A percentile compares a stretch with the other conserved stretches of the same genome.
phyloP scores from a whole-genome alignment of 352 stramenopile species.

The Phytophthora cactorum region DNA sequence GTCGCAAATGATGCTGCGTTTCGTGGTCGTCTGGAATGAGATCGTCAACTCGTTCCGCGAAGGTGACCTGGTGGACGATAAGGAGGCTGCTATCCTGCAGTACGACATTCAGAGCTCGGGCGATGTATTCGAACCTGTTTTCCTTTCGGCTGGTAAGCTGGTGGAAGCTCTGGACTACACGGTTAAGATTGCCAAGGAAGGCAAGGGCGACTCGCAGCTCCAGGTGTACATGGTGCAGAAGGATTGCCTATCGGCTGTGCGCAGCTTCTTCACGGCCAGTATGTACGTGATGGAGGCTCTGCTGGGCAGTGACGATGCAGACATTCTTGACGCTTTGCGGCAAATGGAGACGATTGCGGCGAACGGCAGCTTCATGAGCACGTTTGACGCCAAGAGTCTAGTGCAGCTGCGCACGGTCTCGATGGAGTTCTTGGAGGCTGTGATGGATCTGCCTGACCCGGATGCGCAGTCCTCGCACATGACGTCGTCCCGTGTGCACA shows the following conservation, averaged over 20 bases:
- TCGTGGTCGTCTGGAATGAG: constrained; percentile 84
- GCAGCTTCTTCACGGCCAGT: constrained; percentile 79
- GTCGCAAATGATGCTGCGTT: constrained; percentile 80
- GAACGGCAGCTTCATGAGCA: constrained; percentile 68
- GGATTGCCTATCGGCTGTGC: constrained; percentile 70
- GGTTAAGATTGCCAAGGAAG: constrained; percentile 64
- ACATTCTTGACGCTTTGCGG: constrained; percentile 67
- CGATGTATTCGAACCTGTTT: constrained; percentile 82
- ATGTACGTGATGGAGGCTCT: constrained; percentile 79
- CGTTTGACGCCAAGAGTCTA: constrained; percentile 64
- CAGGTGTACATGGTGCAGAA: constrained; percentile 73
- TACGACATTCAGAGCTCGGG: constrained; percentile 78
- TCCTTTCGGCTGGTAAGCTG: constrained; percentile 78
- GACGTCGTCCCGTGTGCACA: constrained; percentile 64
- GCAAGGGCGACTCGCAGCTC: constrained; percentile 72
- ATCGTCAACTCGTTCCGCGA: constrained; percentile 83
- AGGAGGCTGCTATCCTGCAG: constrained; percentile 73
- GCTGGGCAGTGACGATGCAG: constrained; percentile 65
- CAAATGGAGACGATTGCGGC: constrained; percentile 71
- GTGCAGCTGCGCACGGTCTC: constrained; percentile 56
- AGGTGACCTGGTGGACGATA: constrained; percentile 76
- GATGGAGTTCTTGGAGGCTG: constrained; percentile 78
- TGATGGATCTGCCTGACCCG: constrained; percentile 76
- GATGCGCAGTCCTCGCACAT: constrained; percentile 57
- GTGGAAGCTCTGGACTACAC: constrained; percentile 69